A percentile compares a stretch with the other conserved stretches of the same genome.
Evolutionary conservation across 768 basidiomycete genomes (phyloP).

Genomic region (Podaxis sp.): DNA sequence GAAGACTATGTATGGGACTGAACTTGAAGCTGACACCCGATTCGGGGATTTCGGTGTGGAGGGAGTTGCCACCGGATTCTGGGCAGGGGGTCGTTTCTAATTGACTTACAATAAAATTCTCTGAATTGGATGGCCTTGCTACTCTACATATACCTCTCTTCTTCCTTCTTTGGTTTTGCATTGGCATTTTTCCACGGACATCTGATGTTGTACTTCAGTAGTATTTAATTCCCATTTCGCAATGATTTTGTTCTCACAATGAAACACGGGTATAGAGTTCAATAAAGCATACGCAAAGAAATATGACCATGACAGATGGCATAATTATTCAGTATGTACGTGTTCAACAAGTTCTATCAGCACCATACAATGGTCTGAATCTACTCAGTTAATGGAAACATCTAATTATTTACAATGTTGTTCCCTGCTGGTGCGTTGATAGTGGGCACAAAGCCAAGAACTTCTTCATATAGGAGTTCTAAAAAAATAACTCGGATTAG

Average conservation of each 20-base stretch:
- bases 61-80: slow-evolving; percentile 70
- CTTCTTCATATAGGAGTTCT: slow-evolving; percentile 80
- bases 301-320: slow-evolving; percentile 1
- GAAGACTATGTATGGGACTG: slow-evolving; percentile 82
- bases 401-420: background rate
- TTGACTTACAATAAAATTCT: background rate
- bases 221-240: background rate
- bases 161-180: background rate
- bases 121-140: slow-evolving; percentile 9
- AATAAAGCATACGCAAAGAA: background rate
- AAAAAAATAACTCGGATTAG: slow-evolving; percentile 12
- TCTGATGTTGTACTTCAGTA: slow-evolving; percentile 6
- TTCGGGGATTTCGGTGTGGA: slow-evolving; percentile 84
- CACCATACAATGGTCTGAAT: slow-evolving; percentile 1
- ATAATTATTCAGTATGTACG: background rate
- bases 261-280: background rate
- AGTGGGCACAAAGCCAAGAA: slow-evolving; percentile 66
- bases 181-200: slow-evolving; percentile 6
- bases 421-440: slow-evolving; percentile 34
- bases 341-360: background rate
- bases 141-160: background rate
- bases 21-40: slow-evolving; percentile 75
- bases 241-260: background rate
- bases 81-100: slow-evolving; percentile 49
- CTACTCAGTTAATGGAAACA: background rate